Conservation (phyloP, 352 stramenopile genomes). For the Pythium chondricola region DNA sequence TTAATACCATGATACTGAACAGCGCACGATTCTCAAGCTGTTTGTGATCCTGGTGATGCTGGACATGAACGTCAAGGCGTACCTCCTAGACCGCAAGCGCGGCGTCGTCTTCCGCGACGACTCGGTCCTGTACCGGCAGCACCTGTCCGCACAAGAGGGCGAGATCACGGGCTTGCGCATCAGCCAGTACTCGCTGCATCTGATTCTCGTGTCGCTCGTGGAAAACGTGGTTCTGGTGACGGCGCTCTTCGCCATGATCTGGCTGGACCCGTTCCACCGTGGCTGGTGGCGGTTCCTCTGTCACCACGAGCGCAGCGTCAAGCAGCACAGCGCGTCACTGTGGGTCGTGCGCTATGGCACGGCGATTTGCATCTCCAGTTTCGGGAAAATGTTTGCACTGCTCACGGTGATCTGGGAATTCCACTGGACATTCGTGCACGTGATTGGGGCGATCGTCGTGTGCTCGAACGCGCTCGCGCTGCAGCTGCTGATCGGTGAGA, state of each 20-base stretch:
- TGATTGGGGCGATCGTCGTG: slow-evolving; percentile 68
- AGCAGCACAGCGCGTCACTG: neutral
- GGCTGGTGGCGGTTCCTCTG: slow-evolving; percentile 38
- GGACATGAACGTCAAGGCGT: slow-evolving; percentile 84
- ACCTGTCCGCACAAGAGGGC: neutral
- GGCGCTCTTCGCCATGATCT: slow-evolving; percentile 41
- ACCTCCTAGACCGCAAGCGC: slow-evolving; percentile 59
- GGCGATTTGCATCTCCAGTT: slow-evolving; percentile 75
- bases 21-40: slow-evolving; percentile 63
- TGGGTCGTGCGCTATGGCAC: slow-evolving; percentile 37
- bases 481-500: slow-evolving; percentile 55
- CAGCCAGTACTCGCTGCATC: slow-evolving; percentile 73
- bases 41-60: slow-evolving; percentile 77
- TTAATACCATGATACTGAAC: neutral
- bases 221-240: slow-evolving; percentile 66
- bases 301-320: slow-evolving; percentile 2
- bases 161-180: slow-evolving; percentile 50
- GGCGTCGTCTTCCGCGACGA: slow-evolving; percentile 51
- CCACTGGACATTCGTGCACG: slow-evolving; percentile 80
- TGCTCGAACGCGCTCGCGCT: slow-evolving; percentile 69
- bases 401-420: slow-evolving; percentile 85
- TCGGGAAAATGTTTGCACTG: slow-evolving; percentile 79
- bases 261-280: slow-evolving; percentile 41
- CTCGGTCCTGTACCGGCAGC: slow-evolving; percentile 46
- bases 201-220: slow-evolving; percentile 59